A percentile compares a stretch with the other conserved stretches of the same genome.
phyloP scores from a whole-genome alignment of 2,329 filamentous ascomycete species.

The Penicillium sp. region DNA sequence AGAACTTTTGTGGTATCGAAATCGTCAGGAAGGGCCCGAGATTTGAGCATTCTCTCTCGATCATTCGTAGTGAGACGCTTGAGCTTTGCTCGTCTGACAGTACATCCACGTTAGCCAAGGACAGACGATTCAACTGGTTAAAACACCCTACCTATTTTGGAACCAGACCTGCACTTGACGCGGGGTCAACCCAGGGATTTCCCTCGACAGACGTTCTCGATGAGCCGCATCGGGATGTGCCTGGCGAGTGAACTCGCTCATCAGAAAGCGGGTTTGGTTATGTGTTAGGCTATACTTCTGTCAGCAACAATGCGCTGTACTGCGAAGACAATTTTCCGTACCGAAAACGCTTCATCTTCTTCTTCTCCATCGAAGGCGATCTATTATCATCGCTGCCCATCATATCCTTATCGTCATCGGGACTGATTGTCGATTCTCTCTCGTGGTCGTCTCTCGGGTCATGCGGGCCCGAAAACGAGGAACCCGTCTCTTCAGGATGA shows the following conservation, averaged over 20 bases:
- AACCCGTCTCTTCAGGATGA: slow-evolving; percentile 15
- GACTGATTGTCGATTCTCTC: slow-evolving; percentile 24
- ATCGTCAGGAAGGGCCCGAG: slow-evolving; percentile 58
- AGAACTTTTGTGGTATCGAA: slow-evolving; percentile 61
- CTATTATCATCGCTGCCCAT: slow-evolving; percentile 32
- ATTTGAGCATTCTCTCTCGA: slow-evolving; percentile 61
- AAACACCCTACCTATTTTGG: slow-evolving; percentile 75
- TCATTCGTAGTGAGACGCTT: slow-evolving; percentile 62
- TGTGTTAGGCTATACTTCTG: slow-evolving; percentile 71
- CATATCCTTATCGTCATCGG: slow-evolving; percentile 32
- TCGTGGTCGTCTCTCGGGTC: slow-evolving; percentile 21
- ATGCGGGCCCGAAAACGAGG: slow-evolving; percentile 11
- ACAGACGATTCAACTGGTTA: not conserved
- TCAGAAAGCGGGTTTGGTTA: slow-evolving; percentile 93
- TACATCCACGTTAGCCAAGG: not conserved
- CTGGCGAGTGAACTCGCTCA: slow-evolving; percentile 95
- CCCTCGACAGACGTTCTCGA: slow-evolving; percentile 78
- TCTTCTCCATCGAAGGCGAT: slow-evolving; percentile 36
- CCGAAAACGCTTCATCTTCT: slow-evolving; percentile 48
- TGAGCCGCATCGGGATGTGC: slow-evolving; percentile 91
- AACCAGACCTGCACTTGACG: slow-evolving; percentile 98
- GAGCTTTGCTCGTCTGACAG: slow-evolving; percentile 57
- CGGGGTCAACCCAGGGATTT: slow-evolving; percentile 88
- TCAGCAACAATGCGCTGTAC: not conserved
- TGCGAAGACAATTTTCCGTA: slow-evolving; percentile 19